Evolutionary conservation across 202 grass and related monocot genomes (phyloP), one percentile per base, ranked within the genome.

Genomic region (Saccharum hybrid): DNA sequence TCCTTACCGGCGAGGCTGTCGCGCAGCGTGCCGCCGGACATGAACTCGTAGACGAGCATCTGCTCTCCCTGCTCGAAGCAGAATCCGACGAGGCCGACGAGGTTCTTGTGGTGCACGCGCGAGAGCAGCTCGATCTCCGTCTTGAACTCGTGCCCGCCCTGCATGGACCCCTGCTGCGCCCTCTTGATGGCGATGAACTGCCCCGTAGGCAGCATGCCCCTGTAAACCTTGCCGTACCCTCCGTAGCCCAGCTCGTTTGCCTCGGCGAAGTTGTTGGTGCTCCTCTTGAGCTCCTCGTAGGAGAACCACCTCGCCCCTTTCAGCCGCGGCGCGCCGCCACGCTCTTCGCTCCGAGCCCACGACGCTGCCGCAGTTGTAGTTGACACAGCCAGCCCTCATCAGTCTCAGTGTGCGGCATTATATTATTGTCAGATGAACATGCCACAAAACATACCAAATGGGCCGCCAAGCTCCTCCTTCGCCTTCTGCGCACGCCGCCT

Each of bases 51-150:
- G 49, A 99, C 91, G 66, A 99, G 91, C 93, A 99, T 99, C 90
- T 96, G 93, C 81, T 99, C 93, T 43, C 89, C 91, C 86, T 96
- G 88, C 63, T 99, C 97, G 41, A 91, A 96, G 85, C 93, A 99
- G 91, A 99, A 99, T 12, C 97, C 97, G n/a, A 99, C 34, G 40
- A 99, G 87, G 31, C 87, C 84, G 31, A 99, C 91, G 54, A 99
- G 87, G 87, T 99, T 99, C 82, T 99, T 99, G 91, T 99, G 97
- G 89, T 99, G 97, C 71, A 99, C 97, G 60, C 97, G 91, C 22
- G 97, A 99, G 68, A 99, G 93, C 89, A 99, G 82, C 84, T 99
- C 97, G 62, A 99, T 99, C 90, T 99, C 96, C 0, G 91, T 99
- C 84, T 96, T 96, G 84, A 99, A 99, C 83, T 99, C 97, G 57